A percentile compares a stretch with the other conserved stretches of the same genome.
Evolutionary conservation across 495 filamentous ascomycete species (phyloP).

Genomic region (Talaromyces liani): DNA sequence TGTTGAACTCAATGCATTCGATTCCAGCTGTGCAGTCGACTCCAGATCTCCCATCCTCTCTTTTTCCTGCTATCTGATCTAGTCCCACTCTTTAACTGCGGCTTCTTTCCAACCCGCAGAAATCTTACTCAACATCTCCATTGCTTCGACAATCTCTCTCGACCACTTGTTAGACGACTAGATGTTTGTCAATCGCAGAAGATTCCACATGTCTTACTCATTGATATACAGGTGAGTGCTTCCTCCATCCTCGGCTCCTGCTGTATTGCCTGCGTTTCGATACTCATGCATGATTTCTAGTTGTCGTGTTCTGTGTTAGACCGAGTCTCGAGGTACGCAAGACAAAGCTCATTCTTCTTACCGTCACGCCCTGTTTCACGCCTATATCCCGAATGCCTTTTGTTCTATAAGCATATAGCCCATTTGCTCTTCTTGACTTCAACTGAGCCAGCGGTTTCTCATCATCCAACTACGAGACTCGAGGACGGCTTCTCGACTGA

Average conservation of each 20-base stretch:
- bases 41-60: neutral
- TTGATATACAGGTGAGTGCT: neutral
- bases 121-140: neutral
- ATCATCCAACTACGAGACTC: neutral
- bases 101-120: neutral
- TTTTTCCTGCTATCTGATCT: neutral
- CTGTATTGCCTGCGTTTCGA: neutral
- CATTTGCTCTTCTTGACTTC: neutral
- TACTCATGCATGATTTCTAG: neutral
- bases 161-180: neutral
- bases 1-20: neutral
- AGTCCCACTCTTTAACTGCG: constrained; percentile 2
- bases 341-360: neutral
- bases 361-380: neutral
- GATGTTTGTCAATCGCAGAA: neutral
- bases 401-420: neutral
- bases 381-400: neutral
- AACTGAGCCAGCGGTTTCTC: neutral
- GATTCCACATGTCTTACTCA: neutral
- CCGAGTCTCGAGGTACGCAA: constrained; percentile 2
- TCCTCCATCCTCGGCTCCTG: neutral
- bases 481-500: neutral
- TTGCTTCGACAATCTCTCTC: neutral
- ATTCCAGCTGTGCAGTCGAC: neutral
- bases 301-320: constrained; percentile 4